phyloP scores from a whole-genome alignment of 1,139 yeast genomes.

The Magnusiomyces starmeri region DNA sequence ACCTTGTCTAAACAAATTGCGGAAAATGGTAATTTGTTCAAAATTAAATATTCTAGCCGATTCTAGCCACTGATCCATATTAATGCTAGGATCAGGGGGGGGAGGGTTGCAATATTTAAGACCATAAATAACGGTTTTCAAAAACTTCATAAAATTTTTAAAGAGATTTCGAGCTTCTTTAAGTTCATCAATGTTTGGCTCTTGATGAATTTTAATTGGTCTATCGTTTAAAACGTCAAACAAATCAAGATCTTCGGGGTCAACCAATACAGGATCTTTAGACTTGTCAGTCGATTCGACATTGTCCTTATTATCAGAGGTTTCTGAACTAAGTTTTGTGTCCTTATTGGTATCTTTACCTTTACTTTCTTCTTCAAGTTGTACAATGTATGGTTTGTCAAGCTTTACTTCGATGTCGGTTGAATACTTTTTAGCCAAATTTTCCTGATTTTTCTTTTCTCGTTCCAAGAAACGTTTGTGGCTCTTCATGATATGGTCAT shows the following conservation, averaged over 20 bases:
- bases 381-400: background rate
- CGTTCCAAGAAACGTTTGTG: slow-evolving; percentile 35
- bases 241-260: slow-evolving; percentile 33
- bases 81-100: slow-evolving; percentile 62
- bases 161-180: slow-evolving; percentile 85
- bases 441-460: slow-evolving; percentile 17
- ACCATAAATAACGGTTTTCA: slow-evolving; percentile 86
- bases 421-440: slow-evolving; percentile 12
- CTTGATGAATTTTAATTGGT: slow-evolving; percentile 44
- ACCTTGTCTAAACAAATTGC: slow-evolving; percentile 77
- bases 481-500: slow-evolving; percentile 56
- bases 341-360: slow-evolving; percentile 12
- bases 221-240: slow-evolving; percentile 42
- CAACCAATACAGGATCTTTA: background rate
- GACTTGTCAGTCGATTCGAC: slow-evolving; percentile 12
- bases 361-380: slow-evolving; percentile 18
- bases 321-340: slow-evolving; percentile 15
- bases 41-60: slow-evolving; percentile 73
- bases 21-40: slow-evolving; percentile 75
- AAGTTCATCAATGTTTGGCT: slow-evolving; percentile 51
- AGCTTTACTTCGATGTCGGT: slow-evolving; percentile 13
- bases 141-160: slow-evolving; percentile 81
- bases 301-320: slow-evolving; percentile 27
- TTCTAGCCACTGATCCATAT: slow-evolving; percentile 76
- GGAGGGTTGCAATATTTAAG: slow-evolving; percentile 87